A percentile compares a stretch with the other conserved stretches of the same genome.
Evolutionary conservation across 257 asterid genomes (phyloP).

Genomic region (Solanum chmielewskii): DNA sequence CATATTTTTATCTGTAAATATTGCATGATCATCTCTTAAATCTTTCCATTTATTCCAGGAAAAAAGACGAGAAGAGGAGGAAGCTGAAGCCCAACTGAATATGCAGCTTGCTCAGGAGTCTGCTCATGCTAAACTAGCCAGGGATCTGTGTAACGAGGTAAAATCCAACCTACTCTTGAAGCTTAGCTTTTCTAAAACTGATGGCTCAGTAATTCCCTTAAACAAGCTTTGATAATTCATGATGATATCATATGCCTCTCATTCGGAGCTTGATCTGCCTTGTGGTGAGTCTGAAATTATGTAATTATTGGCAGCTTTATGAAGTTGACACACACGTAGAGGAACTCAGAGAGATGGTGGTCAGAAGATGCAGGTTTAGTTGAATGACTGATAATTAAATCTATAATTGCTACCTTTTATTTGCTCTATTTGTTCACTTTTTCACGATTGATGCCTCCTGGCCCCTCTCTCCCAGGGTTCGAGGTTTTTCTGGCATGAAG

Average conservation of each 20-base stretch:
- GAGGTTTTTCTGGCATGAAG: not conserved
- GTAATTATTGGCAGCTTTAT: slow-evolving; percentile 44
- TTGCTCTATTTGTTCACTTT: not conserved
- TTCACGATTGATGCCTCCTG: not conserved
- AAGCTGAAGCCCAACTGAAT: slow-evolving; percentile 52
- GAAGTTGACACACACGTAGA: slow-evolving; percentile 60
- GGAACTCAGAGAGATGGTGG: slow-evolving; percentile 65
- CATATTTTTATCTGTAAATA: not conserved
- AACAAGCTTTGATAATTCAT: not conserved
- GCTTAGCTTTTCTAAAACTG: not conserved
- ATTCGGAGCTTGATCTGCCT: not conserved
- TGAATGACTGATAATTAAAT: not conserved
- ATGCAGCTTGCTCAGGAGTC: slow-evolving; percentile 60
- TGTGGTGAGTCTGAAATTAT: not conserved
- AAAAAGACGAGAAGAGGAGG: slow-evolving; percentile 65
- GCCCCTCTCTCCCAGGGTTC: not conserved
- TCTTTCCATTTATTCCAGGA: slow-evolving; percentile 38
- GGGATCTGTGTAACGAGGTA: slow-evolving; percentile 74
- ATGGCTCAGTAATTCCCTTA: not conserved
- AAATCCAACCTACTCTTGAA: not conserved
- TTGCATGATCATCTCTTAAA: not conserved
- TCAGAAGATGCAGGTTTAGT: slow-evolving; percentile 77
- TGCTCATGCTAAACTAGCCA: slow-evolving; percentile 59
- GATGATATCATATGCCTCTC: not conserved
- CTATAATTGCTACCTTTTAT: not conserved